These are phyloP conservation scores for Hymenotorrendiella dingleyae DNA, from an alignment of 2,329 filamentous ascomycete species.

Conservation along the genomic window DNA sequence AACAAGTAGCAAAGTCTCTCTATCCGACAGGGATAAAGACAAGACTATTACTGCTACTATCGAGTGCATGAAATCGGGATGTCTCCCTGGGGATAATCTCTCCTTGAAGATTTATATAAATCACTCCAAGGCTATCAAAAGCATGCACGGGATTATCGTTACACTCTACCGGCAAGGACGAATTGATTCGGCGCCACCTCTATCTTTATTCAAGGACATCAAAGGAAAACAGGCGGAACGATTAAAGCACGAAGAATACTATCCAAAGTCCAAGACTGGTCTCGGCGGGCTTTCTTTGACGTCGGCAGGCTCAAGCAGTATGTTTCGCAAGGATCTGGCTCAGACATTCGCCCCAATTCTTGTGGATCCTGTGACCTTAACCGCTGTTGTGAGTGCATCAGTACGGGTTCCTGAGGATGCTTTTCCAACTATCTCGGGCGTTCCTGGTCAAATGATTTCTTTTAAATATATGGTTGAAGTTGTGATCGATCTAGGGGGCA, in stretches of 20 bases:
- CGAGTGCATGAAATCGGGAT: slow-evolving; percentile 76
- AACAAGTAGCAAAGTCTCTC: slow-evolving; percentile 44
- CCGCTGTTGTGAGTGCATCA: slow-evolving; percentile 73
- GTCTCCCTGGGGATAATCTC: slow-evolving; percentile 76
- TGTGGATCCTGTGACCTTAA: slow-evolving; percentile 73
- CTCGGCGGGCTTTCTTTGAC: slow-evolving; percentile 81
- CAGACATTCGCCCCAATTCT: slow-evolving; percentile 86
- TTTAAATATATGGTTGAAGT: slow-evolving; percentile 95
- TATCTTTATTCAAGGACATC: slow-evolving; percentile 41
- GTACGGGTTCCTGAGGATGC: slow-evolving; percentile 83
- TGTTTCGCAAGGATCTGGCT: slow-evolving; percentile 92
- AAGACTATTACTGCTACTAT: slow-evolving; percentile 83
- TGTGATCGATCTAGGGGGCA: slow-evolving; percentile 85
- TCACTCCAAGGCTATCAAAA: slow-evolving; percentile 85
- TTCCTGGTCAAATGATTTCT: slow-evolving; percentile 89
- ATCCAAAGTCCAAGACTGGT: slow-evolving; percentile 80
- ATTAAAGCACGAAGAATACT: slow-evolving; percentile 67
- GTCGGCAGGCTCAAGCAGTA: slow-evolving; percentile 77
- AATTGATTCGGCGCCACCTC: slow-evolving; percentile 68
- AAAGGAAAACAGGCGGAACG: slow-evolving; percentile 60
- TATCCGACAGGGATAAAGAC: too few relatives aligned
- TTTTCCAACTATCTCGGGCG: slow-evolving; percentile 84
- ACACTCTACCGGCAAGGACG: slow-evolving; percentile 87
- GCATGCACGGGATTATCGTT: slow-evolving; percentile 85
- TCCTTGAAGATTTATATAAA: slow-evolving; percentile 76